These are phyloP conservation scores for Tetrahymena borealis DNA, from an alignment of 73 alveolate genomes.

Conservation along the genomic window DNA sequence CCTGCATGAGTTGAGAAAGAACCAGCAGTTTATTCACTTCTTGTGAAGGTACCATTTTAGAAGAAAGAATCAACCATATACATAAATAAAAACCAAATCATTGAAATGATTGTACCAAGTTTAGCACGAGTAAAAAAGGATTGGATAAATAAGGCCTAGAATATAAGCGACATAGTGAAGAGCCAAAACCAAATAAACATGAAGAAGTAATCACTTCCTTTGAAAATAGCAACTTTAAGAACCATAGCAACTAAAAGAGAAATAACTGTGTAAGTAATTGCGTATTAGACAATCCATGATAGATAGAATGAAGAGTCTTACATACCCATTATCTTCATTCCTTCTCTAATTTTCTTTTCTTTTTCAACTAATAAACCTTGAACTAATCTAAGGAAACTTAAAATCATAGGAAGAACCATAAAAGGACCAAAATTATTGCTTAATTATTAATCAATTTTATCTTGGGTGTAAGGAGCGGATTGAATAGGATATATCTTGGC, in stretches of 20 bases:
- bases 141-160: conserved; percentile 46
- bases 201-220: neutral
- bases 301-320: conserved; percentile 74
- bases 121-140: conserved; percentile 63
- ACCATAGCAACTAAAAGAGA: conserved; percentile 53
- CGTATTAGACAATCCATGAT: conserved; percentile 71
- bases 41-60: conserved; percentile 26
- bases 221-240: conserved; percentile 4
- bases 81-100: conserved; percentile 48
- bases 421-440: neutral
- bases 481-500: conserved; percentile 18
- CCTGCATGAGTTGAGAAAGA: conserved; percentile 55
- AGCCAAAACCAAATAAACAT: conserved; percentile 42
- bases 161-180: conserved; percentile 3
- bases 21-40: conserved; percentile 31
- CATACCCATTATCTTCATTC: conserved; percentile 95
- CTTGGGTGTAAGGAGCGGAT: conserved; percentile 9
- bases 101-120: conserved; percentile 53
- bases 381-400: neutral
- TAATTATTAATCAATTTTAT: neutral
- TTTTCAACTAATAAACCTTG: conserved; percentile 52
- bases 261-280: conserved; percentile 56
- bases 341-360: conserved; percentile 85
- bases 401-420: conserved; percentile 1
- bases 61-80: conserved; percentile 52